Evolutionary conservation across 1,139 yeast genomes (phyloP).

Genomic region (Hanseniaspora sp.): DNA sequence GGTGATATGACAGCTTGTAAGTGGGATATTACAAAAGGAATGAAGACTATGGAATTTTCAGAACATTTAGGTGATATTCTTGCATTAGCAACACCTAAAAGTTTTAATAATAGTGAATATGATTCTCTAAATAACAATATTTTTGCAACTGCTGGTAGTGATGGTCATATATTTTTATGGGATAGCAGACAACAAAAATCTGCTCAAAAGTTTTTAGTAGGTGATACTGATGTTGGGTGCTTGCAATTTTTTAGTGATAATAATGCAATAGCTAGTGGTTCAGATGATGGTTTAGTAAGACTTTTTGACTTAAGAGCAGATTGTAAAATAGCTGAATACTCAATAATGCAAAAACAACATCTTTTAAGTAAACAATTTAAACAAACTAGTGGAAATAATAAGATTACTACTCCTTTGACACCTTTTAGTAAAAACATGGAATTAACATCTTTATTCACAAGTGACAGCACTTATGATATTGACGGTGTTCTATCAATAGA

Average conservation of each 20-base stretch:
- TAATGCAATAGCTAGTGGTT: slow-evolving; percentile 54
- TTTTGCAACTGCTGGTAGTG: slow-evolving; percentile 67
- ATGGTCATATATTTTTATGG: slow-evolving; percentile 64
- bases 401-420: slow-evolving; percentile 2
- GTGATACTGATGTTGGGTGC: slow-evolving; percentile 57
- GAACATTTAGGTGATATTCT: slow-evolving; percentile 80
- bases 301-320: slow-evolving; percentile 70
- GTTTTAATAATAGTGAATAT: slow-evolving; percentile 17
- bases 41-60: slow-evolving; percentile 44
- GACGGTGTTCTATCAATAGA: slow-evolving; percentile 63
- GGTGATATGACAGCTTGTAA: slow-evolving; percentile 74
- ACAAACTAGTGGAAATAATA: slow-evolving; percentile 18
- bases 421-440: slow-evolving; percentile 10
- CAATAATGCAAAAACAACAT: slow-evolving; percentile 27
- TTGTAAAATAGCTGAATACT: slow-evolving; percentile 50
- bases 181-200: slow-evolving; percentile 44
- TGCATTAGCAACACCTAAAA: slow-evolving; percentile 34
- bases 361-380: slow-evolving; percentile 20
- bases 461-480: slow-evolving; percentile 35
- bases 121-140: slow-evolving; percentile 21
- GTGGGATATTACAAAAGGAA: slow-evolving; percentile 68
- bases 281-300: slow-evolving; percentile 69
- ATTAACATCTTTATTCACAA: slow-evolving; percentile 13
- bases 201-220: slow-evolving; percentile 50
- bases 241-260: slow-evolving; percentile 64